Percentiles rank a stretch among this genome's conserved stretches.
Conservation (phyloP, 345 rosid species). For the Aethionema arabicum region DNA sequence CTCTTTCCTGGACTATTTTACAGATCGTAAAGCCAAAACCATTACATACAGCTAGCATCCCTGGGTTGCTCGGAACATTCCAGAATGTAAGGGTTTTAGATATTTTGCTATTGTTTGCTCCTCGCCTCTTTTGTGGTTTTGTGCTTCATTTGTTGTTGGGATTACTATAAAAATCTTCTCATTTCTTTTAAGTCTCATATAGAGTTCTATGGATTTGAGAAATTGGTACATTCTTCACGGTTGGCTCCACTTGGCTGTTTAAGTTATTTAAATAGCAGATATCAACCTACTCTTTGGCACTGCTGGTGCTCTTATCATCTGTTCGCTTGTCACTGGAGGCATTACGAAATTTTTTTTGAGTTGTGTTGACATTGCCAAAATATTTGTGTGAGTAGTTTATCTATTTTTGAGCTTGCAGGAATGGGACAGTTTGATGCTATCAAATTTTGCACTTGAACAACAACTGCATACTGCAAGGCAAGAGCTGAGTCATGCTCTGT, state of each 20-base stretch:
- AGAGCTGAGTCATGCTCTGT: slow-evolving; percentile 93
- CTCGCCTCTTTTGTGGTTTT: background rate
- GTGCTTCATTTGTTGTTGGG: slow-evolving; percentile 7
- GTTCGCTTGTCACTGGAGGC: background rate
- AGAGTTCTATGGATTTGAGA: background rate
- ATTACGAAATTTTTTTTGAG: background rate
- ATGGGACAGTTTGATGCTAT: slow-evolving; percentile 94
- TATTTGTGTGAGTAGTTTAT: slow-evolving; percentile 19
- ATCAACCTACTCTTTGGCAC: slow-evolving; percentile 9
- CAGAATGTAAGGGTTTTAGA: slow-evolving; percentile 61
- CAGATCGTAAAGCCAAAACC: slow-evolving; percentile 92
- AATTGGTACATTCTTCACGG: slow-evolving; percentile 3
- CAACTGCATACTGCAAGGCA: slow-evolving; percentile 94
- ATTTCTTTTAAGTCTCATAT: background rate
- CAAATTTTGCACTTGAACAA: slow-evolving; percentile 94
- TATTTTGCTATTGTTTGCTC: background rate
- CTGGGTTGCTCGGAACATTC: slow-evolving; percentile 91
- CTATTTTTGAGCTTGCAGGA: slow-evolving; percentile 51
- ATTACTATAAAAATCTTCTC: background rate
- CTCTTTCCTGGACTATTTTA: slow-evolving; percentile 16
- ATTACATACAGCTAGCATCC: slow-evolving; percentile 85
- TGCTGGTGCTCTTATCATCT: background rate
- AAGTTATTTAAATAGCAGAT: background rate
- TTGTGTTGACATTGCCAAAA: slow-evolving; percentile 3
- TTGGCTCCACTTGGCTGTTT: slow-evolving; percentile 3